phyloP scores from a whole-genome alignment of 495 filamentous ascomycete species.

The Lasiosphaeriaceae sp. region DNA sequence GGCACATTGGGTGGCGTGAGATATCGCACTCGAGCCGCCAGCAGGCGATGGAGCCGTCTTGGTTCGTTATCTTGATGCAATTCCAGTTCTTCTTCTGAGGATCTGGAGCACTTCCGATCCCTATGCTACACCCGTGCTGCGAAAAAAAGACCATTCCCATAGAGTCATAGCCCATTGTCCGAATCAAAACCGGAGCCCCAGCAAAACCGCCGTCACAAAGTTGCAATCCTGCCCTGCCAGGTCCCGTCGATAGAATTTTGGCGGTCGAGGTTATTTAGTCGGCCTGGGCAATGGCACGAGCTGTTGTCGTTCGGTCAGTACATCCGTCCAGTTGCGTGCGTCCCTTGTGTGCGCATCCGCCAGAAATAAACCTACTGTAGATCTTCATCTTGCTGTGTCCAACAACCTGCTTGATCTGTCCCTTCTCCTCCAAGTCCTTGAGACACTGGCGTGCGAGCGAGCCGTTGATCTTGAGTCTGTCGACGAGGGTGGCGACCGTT shows the following conservation, averaged over 20 bases:
- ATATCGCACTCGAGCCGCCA: constrained; percentile 19
- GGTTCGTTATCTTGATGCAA: constrained; percentile 30
- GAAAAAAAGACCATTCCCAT: constrained; percentile 30
- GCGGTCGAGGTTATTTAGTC: constrained; percentile 44
- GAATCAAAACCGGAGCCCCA: constrained; percentile 29
- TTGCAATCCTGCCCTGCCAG: constrained; percentile 24
- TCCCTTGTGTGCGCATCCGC: background rate
- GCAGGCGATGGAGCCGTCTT: constrained; percentile 9
- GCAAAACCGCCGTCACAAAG: constrained; percentile 28
- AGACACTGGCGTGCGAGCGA: constrained; percentile 87
- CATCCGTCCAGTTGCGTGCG: background rate
- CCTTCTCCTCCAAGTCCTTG: constrained; percentile 94
- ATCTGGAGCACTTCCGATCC: constrained; percentile 39
- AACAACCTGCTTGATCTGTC: constrained; percentile 96
- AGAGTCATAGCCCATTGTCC: constrained; percentile 29
- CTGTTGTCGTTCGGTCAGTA: constrained; percentile 43
- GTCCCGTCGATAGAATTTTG: constrained; percentile 28
- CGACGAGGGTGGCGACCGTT: constrained; percentile 97
- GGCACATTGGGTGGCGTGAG: background rate
- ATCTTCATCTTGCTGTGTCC: constrained; percentile 95
- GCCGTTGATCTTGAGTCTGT: constrained; percentile 99
- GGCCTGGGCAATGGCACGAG: constrained; percentile 56
- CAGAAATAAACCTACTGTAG: constrained; percentile 74
- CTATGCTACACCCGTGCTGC: constrained; percentile 33
- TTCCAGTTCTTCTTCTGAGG: constrained; percentile 30